Evolutionary conservation across 495 filamentous ascomycete species (phyloP).

Genomic region (Penicillium antarcticum): DNA sequence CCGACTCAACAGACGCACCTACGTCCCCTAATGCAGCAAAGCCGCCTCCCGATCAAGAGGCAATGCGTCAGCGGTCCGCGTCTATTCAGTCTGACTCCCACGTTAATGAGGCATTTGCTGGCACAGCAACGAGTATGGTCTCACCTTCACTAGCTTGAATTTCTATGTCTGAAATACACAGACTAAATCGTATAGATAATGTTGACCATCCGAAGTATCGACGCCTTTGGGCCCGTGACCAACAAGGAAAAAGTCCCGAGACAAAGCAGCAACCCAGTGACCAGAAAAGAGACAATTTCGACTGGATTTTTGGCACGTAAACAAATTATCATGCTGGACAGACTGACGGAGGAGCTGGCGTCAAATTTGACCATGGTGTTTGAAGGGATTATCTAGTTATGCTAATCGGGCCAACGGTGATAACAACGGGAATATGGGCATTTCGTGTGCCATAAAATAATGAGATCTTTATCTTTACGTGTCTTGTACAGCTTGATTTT

Average conservation of each 20-base stretch:
- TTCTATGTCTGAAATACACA: background rate
- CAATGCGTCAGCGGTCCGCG: background rate
- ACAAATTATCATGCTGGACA: too few relatives aligned
- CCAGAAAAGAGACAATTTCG: background rate
- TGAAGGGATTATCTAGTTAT: too few relatives aligned
- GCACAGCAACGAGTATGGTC: slow-evolving; percentile 4
- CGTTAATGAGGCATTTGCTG: slow-evolving; percentile 1
- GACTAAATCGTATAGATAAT: background rate
- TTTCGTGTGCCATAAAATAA: too few relatives aligned
- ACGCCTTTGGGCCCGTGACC: slow-evolving; percentile 7
- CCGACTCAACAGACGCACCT: slow-evolving; percentile 5
- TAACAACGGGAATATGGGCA: too few relatives aligned
- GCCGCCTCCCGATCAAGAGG: background rate
- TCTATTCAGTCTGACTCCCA: slow-evolving; percentile 7
- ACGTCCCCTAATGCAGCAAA: background rate
- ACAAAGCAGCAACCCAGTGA: slow-evolving; percentile 5
- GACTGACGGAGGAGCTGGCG: too few relatives aligned
- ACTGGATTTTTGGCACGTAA: slow-evolving; percentile 11
- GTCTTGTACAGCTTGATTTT: too few relatives aligned
- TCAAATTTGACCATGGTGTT: too few relatives aligned
- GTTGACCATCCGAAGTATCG: background rate
- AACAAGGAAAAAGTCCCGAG: background rate
- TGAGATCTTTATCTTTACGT: too few relatives aligned
- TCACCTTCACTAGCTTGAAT: background rate
- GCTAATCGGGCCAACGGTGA: too few relatives aligned